These are phyloP conservation scores for Puccinia coronata DNA, from an alignment of 1,284 basidiomycete species.

Conservation along the genomic window DNA sequence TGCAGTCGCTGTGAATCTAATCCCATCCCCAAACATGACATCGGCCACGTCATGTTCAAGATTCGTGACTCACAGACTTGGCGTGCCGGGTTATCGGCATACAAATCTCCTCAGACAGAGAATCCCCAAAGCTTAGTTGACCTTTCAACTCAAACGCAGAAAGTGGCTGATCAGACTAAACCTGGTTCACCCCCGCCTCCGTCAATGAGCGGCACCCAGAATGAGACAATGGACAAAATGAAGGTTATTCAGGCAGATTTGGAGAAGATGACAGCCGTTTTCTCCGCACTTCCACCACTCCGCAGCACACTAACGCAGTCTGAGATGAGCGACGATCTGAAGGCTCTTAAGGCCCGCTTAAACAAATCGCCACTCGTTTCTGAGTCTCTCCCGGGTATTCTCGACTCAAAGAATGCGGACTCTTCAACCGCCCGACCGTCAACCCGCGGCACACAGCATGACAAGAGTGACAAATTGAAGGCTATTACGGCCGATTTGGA, in stretches of 20 bases:
- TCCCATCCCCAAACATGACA: conserved; percentile 74
- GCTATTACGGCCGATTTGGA: too few relatives aligned
- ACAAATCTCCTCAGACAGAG: background rate
- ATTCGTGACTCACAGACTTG: conserved; percentile 62
- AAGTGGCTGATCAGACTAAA: background rate
- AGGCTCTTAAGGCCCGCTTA: background rate
- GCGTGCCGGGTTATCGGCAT: background rate
- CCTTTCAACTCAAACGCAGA: background rate
- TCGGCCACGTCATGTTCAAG: conserved; percentile 76
- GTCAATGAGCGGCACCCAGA: too few relatives aligned
- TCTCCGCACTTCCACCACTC: background rate
- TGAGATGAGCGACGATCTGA: background rate
- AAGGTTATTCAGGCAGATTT: too few relatives aligned
- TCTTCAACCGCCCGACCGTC: too few relatives aligned
- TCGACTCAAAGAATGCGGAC: background rate
- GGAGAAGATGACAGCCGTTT: too few relatives aligned
- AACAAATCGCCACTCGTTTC: too few relatives aligned
- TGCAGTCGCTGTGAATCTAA: conserved; percentile 77
- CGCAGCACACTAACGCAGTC: too few relatives aligned
- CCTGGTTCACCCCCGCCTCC: too few relatives aligned
- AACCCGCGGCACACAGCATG: too few relatives aligned
- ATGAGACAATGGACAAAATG: too few relatives aligned
- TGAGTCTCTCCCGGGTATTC: too few relatives aligned
- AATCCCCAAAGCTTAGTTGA: background rate
- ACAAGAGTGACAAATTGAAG: too few relatives aligned